Evolutionary conservation across 164 flowering plant species (phyloP), one percentile per base, ranked within the genome.

Genomic region (Tetracentron sinense): DNA sequence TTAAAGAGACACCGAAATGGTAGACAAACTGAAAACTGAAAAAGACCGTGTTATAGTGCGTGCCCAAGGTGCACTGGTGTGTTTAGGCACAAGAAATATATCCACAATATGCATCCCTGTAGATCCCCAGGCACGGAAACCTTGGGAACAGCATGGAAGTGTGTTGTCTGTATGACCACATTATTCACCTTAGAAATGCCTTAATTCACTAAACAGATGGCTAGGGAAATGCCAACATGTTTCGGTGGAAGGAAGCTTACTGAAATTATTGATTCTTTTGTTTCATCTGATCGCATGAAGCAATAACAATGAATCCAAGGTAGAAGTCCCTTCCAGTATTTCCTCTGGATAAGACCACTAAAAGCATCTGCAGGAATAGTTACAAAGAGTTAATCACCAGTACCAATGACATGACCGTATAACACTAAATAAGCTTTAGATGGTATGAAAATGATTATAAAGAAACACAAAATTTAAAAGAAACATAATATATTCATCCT

Each of bases 221-320:
- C n/a, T 1, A 7, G 19, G 2, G 1, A 26, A 10, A 44, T n/a
- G n/a, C 53, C 17, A 46, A 46, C 35, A 46, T 7, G 15, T 47
- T n/a, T 27, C 17, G 7, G 0, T 15, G 53, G 3, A 29, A 35
- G 28, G 22, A 25, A 75, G 59, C 92, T 81, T 81, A 95, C 99
- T 20, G 81, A 74, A 56, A 87, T 59, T 53, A 92, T 77, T n/a
- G 64, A 69, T 62, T 90, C 93, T 72, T 80, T 55, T 27, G 90
- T 82, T 78, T 92, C 96, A 74, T 22, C 82, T 60, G 96, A 87
- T 54, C 91, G 75, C 54, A 95, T 83, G 75, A 95, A 95, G 78
- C 98, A 90, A 75, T 95, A 95, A 73, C 97, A 95, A 70, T 95
- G 99, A 66, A 95, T 81, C 94, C 75, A 84, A 29, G 99, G 99